These are phyloP conservation scores for Mortierella antarctica DNA, from an alignment of 192 early-diverging fungal genomes.

Conservation along the genomic window DNA sequence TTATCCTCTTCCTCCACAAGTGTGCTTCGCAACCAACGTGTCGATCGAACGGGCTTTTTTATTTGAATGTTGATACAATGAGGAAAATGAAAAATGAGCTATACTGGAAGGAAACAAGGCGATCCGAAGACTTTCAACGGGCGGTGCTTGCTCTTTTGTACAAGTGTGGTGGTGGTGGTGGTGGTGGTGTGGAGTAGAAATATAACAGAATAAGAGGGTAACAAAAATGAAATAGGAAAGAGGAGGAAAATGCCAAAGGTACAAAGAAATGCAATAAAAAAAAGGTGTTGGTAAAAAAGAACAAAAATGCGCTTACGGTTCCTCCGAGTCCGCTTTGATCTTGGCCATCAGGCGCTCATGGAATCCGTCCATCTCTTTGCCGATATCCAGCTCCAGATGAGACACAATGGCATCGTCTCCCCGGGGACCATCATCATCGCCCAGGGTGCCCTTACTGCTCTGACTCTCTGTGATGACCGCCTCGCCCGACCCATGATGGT, in stretches of 20 bases:
- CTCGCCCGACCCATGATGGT: slow-evolving; percentile 34
- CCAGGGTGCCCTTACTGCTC: neutral
- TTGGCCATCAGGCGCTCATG: slow-evolving; percentile 23
- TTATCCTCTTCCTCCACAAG: neutral
- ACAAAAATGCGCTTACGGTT: neutral
- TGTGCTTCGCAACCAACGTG: no score
- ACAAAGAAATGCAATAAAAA: neutral
- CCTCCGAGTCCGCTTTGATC: neutral
- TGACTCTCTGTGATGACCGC: neutral
- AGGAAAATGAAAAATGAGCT: no score
- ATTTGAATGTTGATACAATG: no score
- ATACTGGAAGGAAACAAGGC: no score
- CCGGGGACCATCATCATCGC: neutral
- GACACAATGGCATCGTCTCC: slow-evolving; percentile 28
- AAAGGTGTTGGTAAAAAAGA: no score
- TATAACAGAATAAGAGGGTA: neutral
- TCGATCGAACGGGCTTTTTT: no score
- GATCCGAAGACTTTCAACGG: neutral
- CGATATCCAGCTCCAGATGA: slow-evolving; percentile 45
- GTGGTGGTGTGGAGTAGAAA: neutral
- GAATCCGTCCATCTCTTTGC: slow-evolving; percentile 45
- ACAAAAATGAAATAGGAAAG: neutral
- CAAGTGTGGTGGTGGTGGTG: neutral
- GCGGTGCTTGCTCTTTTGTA: slow-evolving; percentile 1
- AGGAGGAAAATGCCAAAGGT: neutral